Conservation (phyloP, 2,329 filamentous ascomycete species). For the Phialophora expanda region DNA sequence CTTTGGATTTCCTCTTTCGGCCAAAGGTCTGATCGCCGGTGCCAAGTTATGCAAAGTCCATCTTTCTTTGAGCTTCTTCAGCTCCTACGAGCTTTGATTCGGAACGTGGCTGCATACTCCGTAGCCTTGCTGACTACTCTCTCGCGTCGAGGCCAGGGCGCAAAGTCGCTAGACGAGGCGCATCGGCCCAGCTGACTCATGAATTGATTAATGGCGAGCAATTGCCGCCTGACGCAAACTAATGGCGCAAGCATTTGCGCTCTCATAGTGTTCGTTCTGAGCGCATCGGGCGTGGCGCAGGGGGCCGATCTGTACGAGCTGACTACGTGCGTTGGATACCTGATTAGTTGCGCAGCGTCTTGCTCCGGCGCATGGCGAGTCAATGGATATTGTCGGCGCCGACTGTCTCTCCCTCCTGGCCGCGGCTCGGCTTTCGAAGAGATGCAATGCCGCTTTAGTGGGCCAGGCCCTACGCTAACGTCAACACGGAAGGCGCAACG, state of each 20-base stretch:
- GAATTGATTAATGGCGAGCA: not conserved
- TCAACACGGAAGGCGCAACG: too few relatives aligned
- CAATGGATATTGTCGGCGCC: too few relatives aligned
- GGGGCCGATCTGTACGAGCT: not conserved
- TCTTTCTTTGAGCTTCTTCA: not conserved
- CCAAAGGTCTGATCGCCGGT: conserved; percentile 3
- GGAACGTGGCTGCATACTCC: not conserved
- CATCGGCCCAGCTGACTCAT: conserved; percentile 16
- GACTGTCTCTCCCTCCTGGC: too few relatives aligned
- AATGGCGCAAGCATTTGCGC: not conserved
- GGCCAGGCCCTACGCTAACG: too few relatives aligned
- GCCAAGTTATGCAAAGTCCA: not conserved
- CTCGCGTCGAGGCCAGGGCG: not conserved
- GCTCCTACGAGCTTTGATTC: not conserved
- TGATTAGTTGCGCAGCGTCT: too few relatives aligned
- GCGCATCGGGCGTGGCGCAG: not conserved
- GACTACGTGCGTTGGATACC: too few relatives aligned
- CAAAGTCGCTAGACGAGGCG: not conserved
- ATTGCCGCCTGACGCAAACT: not conserved
- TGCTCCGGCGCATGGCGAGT: too few relatives aligned
- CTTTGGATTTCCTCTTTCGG: conserved; percentile 18
- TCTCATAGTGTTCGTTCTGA: not conserved
- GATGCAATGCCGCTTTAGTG: too few relatives aligned
- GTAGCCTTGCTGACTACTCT: conserved; percentile 12
- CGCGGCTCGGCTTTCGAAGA: too few relatives aligned